Conservation (phyloP, 2,329 filamentous ascomycete genomes). For the Pleoardoris graminearum region DNA sequence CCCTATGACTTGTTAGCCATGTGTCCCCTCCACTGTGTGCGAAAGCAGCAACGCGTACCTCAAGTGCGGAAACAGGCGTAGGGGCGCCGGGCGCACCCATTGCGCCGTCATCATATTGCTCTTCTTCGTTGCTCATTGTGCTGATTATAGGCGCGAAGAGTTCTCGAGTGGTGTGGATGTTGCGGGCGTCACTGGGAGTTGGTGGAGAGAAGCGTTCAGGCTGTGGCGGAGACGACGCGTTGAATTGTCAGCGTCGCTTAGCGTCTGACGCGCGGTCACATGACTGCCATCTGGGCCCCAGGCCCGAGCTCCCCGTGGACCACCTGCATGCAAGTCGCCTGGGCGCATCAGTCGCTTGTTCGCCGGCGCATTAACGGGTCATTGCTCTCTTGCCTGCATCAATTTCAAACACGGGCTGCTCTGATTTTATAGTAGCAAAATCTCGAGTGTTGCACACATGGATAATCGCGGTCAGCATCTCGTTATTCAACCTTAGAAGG, state of each 20-base stretch:
- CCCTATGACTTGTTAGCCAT: constrained; percentile 61
- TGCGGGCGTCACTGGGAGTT: background rate
- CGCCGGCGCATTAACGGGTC: no score
- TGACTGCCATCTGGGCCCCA: no score
- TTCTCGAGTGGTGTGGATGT: background rate
- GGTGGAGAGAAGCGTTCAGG: constrained; percentile 4
- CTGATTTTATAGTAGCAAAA: no score
- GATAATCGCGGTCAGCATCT: no score
- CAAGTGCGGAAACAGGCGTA: constrained; percentile 80
- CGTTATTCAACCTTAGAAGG: no score
- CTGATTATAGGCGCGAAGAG: background rate
- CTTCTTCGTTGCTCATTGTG: constrained; percentile 55
- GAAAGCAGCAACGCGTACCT: constrained; percentile 61
- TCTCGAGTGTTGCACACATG: no score
- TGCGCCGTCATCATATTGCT: constrained; percentile 75
- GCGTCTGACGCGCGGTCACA: constrained; percentile 31
- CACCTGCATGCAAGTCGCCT: no score
- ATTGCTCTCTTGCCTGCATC: no score
- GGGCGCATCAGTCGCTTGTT: no score
- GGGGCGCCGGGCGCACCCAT: constrained; percentile 88
- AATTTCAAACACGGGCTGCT: no score
- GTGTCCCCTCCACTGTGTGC: background rate
- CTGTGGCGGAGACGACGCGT: constrained; percentile 18
- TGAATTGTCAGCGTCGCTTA: constrained; percentile 8
- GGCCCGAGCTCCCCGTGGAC: no score